A percentile compares a stretch with the other conserved stretches of the same genome.
phyloP scores from a whole-genome alignment of 2,329 filamentous ascomycete genomes.

The Colletotrichum sp. region DNA sequence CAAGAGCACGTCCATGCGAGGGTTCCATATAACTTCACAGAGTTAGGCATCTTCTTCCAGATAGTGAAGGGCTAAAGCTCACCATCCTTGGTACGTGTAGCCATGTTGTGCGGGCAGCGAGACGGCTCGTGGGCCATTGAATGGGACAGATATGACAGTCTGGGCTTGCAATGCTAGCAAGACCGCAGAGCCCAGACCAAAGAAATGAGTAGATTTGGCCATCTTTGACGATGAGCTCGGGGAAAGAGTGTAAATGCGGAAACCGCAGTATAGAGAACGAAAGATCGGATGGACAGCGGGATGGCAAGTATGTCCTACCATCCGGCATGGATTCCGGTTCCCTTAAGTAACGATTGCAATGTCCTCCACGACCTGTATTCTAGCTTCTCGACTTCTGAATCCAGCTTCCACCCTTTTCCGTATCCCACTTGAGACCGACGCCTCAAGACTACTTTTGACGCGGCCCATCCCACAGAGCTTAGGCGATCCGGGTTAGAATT shows the following conservation, averaged over 20 bases:
- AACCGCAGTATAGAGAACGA: background rate
- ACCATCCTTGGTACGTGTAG: conserved; percentile 2
- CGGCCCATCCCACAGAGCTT: background rate
- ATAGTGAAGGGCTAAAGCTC: background rate
- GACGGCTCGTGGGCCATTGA: background rate
- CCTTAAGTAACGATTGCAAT: background rate
- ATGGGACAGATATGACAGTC: background rate
- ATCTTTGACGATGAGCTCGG: background rate
- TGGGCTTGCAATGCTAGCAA: background rate
- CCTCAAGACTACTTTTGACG: background rate
- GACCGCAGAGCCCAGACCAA: background rate
- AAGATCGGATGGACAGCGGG: too few species aligned
- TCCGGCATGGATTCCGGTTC: background rate
- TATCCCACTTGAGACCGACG: background rate
- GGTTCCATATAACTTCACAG: conserved; percentile 35
- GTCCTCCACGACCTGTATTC: background rate
- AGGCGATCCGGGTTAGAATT: background rate
- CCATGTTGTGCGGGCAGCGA: background rate
- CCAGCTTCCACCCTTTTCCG: background rate
- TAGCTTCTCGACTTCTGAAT: background rate
- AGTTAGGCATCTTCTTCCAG: background rate
- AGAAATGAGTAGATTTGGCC: background rate
- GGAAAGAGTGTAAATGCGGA: background rate
- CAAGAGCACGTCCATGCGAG: conserved; percentile 32
- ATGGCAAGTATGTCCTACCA: background rate